Evolutionary conservation across 1,284 basidiomycete species (phyloP), one percentile per base, ranked within the genome.

Genomic region (Microbotryum violaceum): DNA sequence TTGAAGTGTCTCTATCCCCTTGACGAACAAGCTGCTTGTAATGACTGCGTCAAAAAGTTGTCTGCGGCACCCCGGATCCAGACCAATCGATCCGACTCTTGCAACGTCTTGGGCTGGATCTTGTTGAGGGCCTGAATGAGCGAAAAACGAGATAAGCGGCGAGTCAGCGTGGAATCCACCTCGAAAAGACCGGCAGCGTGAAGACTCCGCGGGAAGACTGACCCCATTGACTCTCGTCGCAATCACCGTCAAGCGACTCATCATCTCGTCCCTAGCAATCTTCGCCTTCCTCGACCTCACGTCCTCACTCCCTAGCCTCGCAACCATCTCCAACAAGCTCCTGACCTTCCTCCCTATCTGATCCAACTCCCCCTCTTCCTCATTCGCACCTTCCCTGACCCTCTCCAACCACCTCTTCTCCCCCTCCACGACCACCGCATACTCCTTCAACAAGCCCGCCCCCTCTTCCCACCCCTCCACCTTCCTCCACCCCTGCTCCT

Each of bases 381-480:
- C 82, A 2, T 91, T 82, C 18, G 79, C 75, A 45, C 81, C 82
- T 16, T 80, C 81, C 44, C 79, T 80, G 68, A 97, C 85, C 2
- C 80, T 80, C 51, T 78, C 78, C 69, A 97, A 89, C 18, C 97
- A 74, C n/a, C 80, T 80, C 44, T 79, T 79, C n/a, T 97, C 77
- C 9, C 94, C 77, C 2, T 79, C 81, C 9, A 85, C 75, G 74
- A 97, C 93, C 55, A 85, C 82, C 14, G 37, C 37, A 42, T 42
- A 42, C 37, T 42, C 37, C 16, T 42, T 12, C 37, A 42, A 42
- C 37, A 42, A 42, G 5, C 37, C 37, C 12, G 37, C 73, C 12
- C 72, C 70, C 12, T 63, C 60, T 23, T 61, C 64, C 73, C 73
- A 74, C 21, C 70, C 69, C 9, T 70, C 62, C 33, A 74, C 62